A percentile compares a stretch with the other conserved stretches of the same genome.
Evolutionary conservation across 202 grass and related monocot genomes (phyloP).

Genomic region (Schoenoplectus triqueter): DNA sequence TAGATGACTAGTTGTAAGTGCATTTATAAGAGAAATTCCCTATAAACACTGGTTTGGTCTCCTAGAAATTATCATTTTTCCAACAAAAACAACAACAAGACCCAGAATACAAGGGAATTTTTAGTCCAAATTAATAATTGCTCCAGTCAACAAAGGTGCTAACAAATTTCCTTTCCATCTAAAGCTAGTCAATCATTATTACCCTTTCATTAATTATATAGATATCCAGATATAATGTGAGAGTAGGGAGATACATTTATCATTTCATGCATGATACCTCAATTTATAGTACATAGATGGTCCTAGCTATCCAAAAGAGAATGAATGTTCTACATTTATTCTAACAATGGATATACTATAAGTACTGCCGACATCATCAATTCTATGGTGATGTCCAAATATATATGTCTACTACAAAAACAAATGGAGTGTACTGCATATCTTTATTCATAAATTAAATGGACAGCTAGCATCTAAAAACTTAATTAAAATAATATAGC

Average conservation of each 20-base stretch:
- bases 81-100: slow-evolving; percentile 41
- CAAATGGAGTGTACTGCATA: neutral
- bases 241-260: slow-evolving; percentile 30
- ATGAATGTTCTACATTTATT: neutral
- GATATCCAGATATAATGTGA: slow-evolving; percentile 32
- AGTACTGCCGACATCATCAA: neutral
- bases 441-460: slow-evolving; percentile 5
- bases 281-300: slow-evolving; percentile 23
- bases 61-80: slow-evolving; percentile 26
- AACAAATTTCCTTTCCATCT: slow-evolving; percentile 31
- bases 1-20: slow-evolving; percentile 8
- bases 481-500: neutral
- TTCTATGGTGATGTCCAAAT: slow-evolving; percentile 16
- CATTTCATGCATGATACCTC: slow-evolving; percentile 29
- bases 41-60: slow-evolving; percentile 42
- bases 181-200: slow-evolving; percentile 44
- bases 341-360: slow-evolving; percentile 24
- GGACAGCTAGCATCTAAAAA: neutral
- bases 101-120: slow-evolving; percentile 44
- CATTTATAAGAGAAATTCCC: slow-evolving; percentile 35
- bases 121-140: slow-evolving; percentile 26
- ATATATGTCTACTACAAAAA: slow-evolving; percentile 14
- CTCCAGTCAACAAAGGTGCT: slow-evolving; percentile 50
- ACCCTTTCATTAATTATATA: slow-evolving; percentile 8
- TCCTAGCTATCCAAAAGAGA: neutral